Percentiles rank a stretch among this genome's conserved stretches.
Conservation (phyloP, 208 protist genomes). For the Tritrichomonas musculus region DNA sequence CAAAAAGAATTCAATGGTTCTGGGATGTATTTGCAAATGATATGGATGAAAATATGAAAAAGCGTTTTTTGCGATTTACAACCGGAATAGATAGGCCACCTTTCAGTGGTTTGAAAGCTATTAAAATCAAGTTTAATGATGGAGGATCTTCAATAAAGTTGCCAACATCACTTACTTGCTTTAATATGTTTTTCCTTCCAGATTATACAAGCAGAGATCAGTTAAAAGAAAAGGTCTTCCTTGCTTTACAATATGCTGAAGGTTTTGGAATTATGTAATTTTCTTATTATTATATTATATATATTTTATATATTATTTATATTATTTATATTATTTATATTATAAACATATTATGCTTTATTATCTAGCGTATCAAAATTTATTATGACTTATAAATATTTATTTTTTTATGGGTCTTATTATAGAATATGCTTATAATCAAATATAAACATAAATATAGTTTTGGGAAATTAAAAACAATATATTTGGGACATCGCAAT, state of each 20-base stretch:
- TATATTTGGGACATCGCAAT: too few species aligned
- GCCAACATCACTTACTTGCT: slow-evolving; percentile 73
- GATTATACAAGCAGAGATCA: slow-evolving; percentile 63
- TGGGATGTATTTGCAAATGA: slow-evolving; percentile 55
- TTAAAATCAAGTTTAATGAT: slow-evolving; percentile 34
- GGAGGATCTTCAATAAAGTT: slow-evolving; percentile 46
- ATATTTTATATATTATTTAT: neutral
- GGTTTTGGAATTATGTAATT: slow-evolving; percentile 50
- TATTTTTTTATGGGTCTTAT: too few species aligned
- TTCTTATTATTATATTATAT: neutral
- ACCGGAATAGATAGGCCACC: slow-evolving; percentile 51
- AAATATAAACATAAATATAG: too few species aligned
- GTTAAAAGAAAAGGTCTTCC: slow-evolving; percentile 53
- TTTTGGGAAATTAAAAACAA: too few species aligned
- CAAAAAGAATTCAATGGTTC: slow-evolving; percentile 49
- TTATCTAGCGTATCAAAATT: too few species aligned
- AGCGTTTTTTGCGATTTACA: slow-evolving; percentile 55
- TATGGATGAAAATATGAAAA: slow-evolving; percentile 51
- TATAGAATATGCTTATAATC: too few species aligned
- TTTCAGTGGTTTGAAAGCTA: neutral
- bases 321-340: neutral
- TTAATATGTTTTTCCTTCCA: slow-evolving; percentile 70
- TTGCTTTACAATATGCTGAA: slow-evolving; percentile 46
- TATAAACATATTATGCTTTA: neutral
- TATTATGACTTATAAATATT: too few species aligned